Conservation (phyloP, 768 basidiomycete species). For the Daedaleopsis nitida region DNA sequence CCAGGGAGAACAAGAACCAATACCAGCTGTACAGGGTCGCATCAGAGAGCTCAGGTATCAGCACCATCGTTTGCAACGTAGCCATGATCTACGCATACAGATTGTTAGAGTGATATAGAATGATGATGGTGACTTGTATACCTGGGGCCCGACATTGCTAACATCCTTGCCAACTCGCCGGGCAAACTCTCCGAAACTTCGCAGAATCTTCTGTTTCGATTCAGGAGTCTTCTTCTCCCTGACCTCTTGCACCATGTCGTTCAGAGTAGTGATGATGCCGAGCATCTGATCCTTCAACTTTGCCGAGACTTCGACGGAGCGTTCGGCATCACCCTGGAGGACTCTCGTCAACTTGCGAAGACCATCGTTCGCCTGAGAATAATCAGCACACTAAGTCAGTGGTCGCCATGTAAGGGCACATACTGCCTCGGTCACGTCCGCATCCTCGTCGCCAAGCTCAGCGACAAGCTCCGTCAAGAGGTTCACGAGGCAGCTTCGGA, state of each 20-base stretch:
- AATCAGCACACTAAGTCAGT: background rate
- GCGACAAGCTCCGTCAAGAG: constrained; percentile 78
- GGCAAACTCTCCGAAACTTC: constrained; percentile 77
- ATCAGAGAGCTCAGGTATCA: constrained; percentile 71
- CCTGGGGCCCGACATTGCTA: constrained; percentile 84
- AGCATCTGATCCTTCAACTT: constrained; percentile 81
- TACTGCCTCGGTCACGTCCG: constrained; percentile 46
- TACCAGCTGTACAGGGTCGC: constrained; percentile 82
- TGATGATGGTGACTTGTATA: constrained; percentile 30
- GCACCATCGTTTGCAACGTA: constrained; percentile 88
- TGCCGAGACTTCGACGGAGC: constrained; percentile 36
- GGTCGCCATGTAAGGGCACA: constrained; percentile 19
- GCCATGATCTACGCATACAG: constrained; percentile 79
- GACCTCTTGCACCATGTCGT: constrained; percentile 83
- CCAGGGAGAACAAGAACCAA: constrained; percentile 69
- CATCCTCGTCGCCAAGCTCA: constrained; percentile 71
- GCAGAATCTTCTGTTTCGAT: constrained; percentile 76
- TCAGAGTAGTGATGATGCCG: constrained; percentile 82
- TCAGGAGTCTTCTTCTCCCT: constrained; percentile 71
- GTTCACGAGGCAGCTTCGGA: constrained; percentile 68
- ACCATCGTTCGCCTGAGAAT: constrained; percentile 45
- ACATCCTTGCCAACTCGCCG: constrained; percentile 69
- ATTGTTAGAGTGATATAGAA: background rate
- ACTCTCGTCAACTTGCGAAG: constrained; percentile 42
- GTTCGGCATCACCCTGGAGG: constrained; percentile 25